A percentile compares a stretch with the other conserved stretches of the same genome.
These are phyloP conservation scores for Acer campestre DNA, from an alignment of 345 rosid species.

Conservation along the genomic window DNA sequence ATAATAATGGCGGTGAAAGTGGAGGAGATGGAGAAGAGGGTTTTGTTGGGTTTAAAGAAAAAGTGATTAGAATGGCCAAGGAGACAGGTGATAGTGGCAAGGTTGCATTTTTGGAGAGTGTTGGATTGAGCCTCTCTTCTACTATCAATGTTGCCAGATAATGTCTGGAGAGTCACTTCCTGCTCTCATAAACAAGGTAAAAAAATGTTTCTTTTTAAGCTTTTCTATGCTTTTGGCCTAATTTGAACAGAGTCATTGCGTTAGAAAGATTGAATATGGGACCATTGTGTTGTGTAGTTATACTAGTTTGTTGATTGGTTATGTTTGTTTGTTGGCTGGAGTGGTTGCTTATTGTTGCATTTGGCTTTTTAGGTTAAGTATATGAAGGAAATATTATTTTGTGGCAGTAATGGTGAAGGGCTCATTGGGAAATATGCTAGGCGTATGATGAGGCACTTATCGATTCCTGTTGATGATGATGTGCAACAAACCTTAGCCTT, in stretches of 20 bases:
- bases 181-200: conserved; percentile 58
- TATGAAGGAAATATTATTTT: conserved; percentile 79
- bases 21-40: conserved; percentile 27
- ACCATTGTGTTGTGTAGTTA: background rate
- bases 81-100: conserved; percentile 80
- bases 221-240: background rate
- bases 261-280: background rate
- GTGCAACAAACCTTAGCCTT: conserved; percentile 82
- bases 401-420: conserved; percentile 59
- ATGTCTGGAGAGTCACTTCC: conserved; percentile 62
- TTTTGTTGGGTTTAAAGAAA: conserved; percentile 60
- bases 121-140: conserved; percentile 71
- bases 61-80: conserved; percentile 64
- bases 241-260: background rate
- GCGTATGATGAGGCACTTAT: conserved; percentile 72
- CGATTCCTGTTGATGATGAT: conserved; percentile 80
- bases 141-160: conserved; percentile 74
- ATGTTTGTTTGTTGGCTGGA: conserved; percentile 11
- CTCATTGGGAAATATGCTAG: conserved; percentile 58
- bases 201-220: background rate
- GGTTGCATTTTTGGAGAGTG: conserved; percentile 83
- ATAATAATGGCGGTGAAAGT: conserved; percentile 8
- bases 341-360: conserved; percentile 46
- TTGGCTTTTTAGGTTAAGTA: conserved; percentile 76
- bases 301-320: background rate